Evolutionary conservation across 2,329 filamentous ascomycete species (phyloP).

Genomic region (Aurifilum marmelostoma): DNA sequence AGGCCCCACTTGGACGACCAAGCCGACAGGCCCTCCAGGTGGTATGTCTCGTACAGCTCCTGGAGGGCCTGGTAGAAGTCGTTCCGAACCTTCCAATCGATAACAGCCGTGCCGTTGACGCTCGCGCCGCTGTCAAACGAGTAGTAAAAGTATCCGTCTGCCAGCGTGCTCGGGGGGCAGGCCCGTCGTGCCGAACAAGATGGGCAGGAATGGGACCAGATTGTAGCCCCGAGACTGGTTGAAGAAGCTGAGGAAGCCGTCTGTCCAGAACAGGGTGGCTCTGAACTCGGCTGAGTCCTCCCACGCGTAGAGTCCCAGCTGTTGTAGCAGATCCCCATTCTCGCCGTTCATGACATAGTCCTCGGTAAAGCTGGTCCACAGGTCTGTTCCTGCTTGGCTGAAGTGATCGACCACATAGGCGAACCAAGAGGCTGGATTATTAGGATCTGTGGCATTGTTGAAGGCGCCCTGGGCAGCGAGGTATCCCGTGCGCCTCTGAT

Average conservation of each 20-base stretch:
- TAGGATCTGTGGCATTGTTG: conserved; percentile 19
- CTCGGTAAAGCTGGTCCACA: conserved; percentile 18
- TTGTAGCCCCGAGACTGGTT: conserved; percentile 17
- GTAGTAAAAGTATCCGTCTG: conserved; percentile 15
- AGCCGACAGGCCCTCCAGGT: conserved; percentile 11
- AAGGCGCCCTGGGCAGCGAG: conserved; percentile 21
- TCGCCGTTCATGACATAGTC: conserved; percentile 22
- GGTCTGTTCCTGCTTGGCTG: conserved; percentile 18
- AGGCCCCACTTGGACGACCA: conserved; percentile 20
- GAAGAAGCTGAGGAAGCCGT: conserved; percentile 19
- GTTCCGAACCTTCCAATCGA: conserved; percentile 23
- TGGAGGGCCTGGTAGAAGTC: conserved; percentile 22
- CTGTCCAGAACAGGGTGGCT: conserved; percentile 21
- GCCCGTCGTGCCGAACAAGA: conserved; percentile 19
- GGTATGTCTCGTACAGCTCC: conserved; percentile 21
- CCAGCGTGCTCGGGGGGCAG: conserved; percentile 18
- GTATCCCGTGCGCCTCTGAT: conserved; percentile 19
- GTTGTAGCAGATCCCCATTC: conserved; percentile 17
- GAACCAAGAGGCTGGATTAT: conserved; percentile 22
- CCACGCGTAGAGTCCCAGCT: conserved; percentile 20
- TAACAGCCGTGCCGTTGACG: not conserved
- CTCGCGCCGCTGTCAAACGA: conserved; percentile 9
- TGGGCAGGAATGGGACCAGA: conserved; percentile 16
- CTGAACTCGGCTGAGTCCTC: conserved; percentile 22
- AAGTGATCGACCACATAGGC: conserved; percentile 21